A percentile compares a stretch with the other conserved stretches of the same genome.
Conservation (phyloP, 2,329 filamentous ascomycete genomes). For the Orbilia brochopaga region DNA sequence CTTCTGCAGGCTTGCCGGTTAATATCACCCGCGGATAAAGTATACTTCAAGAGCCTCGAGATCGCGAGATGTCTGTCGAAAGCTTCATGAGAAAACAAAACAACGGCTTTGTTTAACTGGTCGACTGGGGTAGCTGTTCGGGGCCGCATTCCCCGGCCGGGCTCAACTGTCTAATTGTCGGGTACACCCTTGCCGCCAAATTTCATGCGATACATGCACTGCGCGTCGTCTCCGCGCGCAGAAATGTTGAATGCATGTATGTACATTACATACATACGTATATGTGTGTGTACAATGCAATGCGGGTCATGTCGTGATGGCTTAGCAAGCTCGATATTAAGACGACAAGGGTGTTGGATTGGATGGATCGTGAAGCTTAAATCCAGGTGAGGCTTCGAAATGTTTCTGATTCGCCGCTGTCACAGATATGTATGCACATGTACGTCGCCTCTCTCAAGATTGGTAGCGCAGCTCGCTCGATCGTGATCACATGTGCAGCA, state of each 20-base stretch:
- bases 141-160: background rate
- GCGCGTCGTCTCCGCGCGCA: background rate
- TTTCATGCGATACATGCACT: background rate
- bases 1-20: background rate
- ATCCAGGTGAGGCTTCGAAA: background rate
- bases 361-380: background rate
- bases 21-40: background rate
- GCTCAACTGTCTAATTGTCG: background rate
- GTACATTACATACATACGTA: too few relatives aligned
- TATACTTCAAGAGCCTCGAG: background rate
- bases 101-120: background rate
- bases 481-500: background rate
- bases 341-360: background rate
- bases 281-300: background rate
- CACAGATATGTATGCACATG: too few relatives aligned
- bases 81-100: background rate
- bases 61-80: background rate
- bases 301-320: background rate
- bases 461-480: background rate
- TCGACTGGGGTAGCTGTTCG: constrained; percentile 3
- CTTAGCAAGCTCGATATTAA: background rate
- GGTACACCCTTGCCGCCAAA: background rate
- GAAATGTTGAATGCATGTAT: background rate
- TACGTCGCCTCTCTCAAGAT: too few relatives aligned
- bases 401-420: background rate